These are phyloP conservation scores for Telfairia occidentalis DNA, from an alignment of 331 rosid species.

Conservation along the genomic window DNA sequence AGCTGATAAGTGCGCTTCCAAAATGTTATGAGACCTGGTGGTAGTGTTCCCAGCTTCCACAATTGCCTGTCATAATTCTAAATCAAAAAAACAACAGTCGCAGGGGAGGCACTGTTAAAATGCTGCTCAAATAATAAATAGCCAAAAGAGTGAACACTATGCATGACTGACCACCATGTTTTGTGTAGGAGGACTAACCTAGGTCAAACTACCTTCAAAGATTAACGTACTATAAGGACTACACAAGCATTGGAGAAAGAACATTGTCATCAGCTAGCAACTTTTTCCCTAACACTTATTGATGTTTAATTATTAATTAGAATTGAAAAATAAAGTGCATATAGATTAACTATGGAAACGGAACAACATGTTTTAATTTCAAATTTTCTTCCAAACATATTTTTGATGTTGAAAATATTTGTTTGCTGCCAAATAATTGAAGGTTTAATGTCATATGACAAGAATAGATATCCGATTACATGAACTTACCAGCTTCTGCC, in stretches of 20 bases:
- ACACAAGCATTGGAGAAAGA: not conserved
- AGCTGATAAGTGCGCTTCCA: constrained; percentile 78
- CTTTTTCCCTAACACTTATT: not conserved
- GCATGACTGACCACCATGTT: not conserved
- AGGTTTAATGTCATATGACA: not conserved
- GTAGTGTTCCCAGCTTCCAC: constrained; percentile 96
- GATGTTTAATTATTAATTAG: too few species aligned
- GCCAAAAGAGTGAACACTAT: not conserved
- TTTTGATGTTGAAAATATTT: not conserved
- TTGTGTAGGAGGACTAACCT: not conserved
- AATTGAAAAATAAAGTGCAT: not conserved
- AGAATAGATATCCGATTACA: not conserved
- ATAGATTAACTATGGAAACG: not conserved
- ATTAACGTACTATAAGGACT: not conserved
- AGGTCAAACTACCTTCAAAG: not conserved
- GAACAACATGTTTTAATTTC: not conserved
- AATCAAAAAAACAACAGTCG: not conserved
- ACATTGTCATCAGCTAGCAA: not conserved
- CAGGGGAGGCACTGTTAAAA: not conserved
- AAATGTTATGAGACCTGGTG: constrained; percentile 95
- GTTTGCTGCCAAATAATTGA: not conserved
- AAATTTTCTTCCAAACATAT: not conserved
- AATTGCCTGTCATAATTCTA: constrained; percentile 87
- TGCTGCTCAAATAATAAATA: not conserved
- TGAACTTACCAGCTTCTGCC: constrained; percentile 84